phyloP scores from a whole-genome alignment of 306 rosid genomes.

The Quercus berberidifolia region DNA sequence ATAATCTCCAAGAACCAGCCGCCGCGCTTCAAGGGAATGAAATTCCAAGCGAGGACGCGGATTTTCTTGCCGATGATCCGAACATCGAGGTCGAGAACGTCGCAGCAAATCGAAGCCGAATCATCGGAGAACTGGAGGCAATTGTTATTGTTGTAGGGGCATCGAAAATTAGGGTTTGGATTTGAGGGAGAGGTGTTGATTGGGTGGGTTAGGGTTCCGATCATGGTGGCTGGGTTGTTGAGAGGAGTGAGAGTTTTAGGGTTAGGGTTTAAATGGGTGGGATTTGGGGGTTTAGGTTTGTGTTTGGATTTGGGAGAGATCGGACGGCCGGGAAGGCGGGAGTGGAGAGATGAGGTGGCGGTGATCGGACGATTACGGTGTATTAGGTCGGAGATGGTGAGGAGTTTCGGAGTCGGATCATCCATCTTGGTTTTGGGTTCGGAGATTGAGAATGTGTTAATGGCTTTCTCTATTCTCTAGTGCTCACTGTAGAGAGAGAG shows the following conservation, averaged over 20 bases:
- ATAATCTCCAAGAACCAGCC: slow-evolving; percentile 73
- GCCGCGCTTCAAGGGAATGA: slow-evolving; percentile 52
- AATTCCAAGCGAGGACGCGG: slow-evolving; percentile 66
- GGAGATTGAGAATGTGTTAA: too few species aligned
- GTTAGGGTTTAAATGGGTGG: background rate
- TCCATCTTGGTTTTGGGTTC: slow-evolving; percentile 29
- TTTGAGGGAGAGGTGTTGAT: background rate
- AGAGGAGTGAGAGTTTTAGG: background rate
- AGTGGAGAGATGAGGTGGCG: slow-evolving; percentile 36
- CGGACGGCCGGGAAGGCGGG: slow-evolving; percentile 13
- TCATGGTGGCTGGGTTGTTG: background rate
- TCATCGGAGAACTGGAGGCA: slow-evolving; percentile 76
- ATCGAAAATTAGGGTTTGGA: slow-evolving; percentile 56
- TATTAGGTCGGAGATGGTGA: slow-evolving; percentile 44
- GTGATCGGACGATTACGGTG: slow-evolving; percentile 44
- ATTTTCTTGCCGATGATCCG: slow-evolving; percentile 39
- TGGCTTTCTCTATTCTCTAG: too few species aligned
- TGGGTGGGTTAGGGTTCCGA: slow-evolving; percentile 4
- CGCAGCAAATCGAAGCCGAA: slow-evolving; percentile 69
- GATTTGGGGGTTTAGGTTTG: background rate
- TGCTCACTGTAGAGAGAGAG: too few species aligned
- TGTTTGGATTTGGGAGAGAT: background rate
- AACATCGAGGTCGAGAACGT: slow-evolving; percentile 50
- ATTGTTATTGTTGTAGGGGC: slow-evolving; percentile 35
- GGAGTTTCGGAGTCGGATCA: slow-evolving; percentile 11